A percentile compares a stretch with the other conserved stretches of the same genome.
phyloP scores from a whole-genome alignment of 164 flowering plant genomes.

The Annona squamosa region DNA sequence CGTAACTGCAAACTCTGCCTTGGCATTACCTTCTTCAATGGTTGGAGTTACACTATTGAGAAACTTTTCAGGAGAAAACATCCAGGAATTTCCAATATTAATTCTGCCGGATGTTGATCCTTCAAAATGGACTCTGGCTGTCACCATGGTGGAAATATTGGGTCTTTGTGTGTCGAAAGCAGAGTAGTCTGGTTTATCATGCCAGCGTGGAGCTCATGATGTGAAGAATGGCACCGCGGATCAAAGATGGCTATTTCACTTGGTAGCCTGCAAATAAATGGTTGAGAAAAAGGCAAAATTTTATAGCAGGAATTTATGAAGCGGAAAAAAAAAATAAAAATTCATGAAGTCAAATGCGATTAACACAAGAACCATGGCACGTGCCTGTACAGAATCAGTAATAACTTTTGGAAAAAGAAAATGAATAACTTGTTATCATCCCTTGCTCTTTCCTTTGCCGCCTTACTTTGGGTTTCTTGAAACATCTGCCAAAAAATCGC shows the following conservation, averaged over 20 bases:
- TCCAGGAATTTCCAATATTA: not conserved
- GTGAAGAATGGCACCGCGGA: not conserved
- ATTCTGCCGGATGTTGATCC: not conserved
- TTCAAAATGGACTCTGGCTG: not conserved
- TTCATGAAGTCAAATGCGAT: too few relatives aligned
- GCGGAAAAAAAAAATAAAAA: too few relatives aligned
- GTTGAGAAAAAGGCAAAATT: too few relatives aligned
- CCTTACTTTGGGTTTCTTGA: too few relatives aligned
- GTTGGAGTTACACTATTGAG: conserved; percentile 1
- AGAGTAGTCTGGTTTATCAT: not conserved
- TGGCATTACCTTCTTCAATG: not conserved
- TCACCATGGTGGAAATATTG: not conserved
- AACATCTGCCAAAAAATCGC: too few relatives aligned
- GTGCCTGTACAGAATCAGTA: too few relatives aligned
- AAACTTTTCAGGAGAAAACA: not conserved
- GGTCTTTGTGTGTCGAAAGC: not conserved
- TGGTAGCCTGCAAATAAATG: not conserved
- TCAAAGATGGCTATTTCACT: not conserved
- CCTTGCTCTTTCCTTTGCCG: too few relatives aligned
- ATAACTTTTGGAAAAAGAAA: too few relatives aligned
- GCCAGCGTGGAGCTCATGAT: not conserved
- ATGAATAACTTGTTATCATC: too few relatives aligned
- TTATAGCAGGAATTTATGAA: too few relatives aligned
- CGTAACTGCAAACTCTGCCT: not conserved
- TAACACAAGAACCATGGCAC: too few relatives aligned